Conservation (phyloP, 805 yeast genomes). For the Barnettozyma vustinii region DNA sequence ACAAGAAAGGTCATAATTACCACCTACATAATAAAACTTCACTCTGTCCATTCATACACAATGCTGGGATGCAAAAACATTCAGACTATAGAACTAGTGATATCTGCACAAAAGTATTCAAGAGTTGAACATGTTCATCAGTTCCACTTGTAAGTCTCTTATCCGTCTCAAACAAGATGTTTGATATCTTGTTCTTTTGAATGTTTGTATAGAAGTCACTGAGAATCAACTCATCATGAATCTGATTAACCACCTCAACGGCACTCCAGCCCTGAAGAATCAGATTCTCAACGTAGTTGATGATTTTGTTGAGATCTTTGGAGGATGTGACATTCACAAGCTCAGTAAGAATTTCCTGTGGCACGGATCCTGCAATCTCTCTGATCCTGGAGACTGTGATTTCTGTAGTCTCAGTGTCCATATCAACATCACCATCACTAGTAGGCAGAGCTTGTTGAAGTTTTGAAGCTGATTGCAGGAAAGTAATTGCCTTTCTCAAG, state of each 20-base stretch:
- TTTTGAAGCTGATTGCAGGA: conserved; percentile 77
- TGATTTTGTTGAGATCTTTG: conserved; percentile 30
- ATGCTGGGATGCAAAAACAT: not conserved
- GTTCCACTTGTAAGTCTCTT: conserved; percentile 75
- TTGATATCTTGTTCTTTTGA: conserved; percentile 62
- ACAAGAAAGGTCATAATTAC: too few relatives aligned
- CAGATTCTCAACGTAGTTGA: conserved; percentile 42
- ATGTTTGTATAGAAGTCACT: conserved; percentile 43
- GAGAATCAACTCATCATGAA: conserved; percentile 61
- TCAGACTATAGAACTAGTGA: conserved; percentile 28
- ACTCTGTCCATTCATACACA: not conserved
- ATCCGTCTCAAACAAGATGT: conserved; percentile 68
- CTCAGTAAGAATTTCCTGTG: conserved; percentile 38
- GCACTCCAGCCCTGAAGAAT: conserved; percentile 75
- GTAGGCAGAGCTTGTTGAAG: conserved; percentile 29
- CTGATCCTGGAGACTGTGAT: conserved; percentile 45
- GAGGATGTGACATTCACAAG: conserved; percentile 35
- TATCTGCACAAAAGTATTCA: conserved; percentile 56
- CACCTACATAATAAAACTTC: not conserved
- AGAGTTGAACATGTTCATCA: conserved; percentile 78
- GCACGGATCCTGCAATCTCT: conserved; percentile 76
- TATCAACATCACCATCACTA: conserved; percentile 29
- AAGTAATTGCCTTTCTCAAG: conserved; percentile 87
- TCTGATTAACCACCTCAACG: conserved; percentile 60
- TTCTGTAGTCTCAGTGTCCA: conserved; percentile 18